These are phyloP conservation scores for Nothomitra cinnamomea DNA, from an alignment of 2,329 filamentous ascomycete species.

Conservation along the genomic window DNA sequence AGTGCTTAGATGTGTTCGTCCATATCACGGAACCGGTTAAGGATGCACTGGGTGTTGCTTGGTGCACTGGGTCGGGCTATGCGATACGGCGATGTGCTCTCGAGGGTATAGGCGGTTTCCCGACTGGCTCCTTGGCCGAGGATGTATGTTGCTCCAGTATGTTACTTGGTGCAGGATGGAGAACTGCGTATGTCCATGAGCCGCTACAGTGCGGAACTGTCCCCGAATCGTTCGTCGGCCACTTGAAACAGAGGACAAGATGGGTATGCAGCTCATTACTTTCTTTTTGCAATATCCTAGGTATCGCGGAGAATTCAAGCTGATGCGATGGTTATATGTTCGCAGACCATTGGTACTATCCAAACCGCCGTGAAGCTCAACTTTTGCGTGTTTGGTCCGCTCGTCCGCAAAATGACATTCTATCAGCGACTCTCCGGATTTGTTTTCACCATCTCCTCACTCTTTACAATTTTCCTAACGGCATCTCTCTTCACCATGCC, in stretches of 20 bases:
- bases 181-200: constrained; percentile 42
- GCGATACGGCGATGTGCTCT: constrained; percentile 18
- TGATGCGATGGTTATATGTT: too few species aligned
- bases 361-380: too few species aligned
- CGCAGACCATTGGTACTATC: too few species aligned
- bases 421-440: too few species aligned
- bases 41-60: background rate
- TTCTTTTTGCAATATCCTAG: too few species aligned
- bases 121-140: constrained; percentile 40
- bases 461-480: too few species aligned
- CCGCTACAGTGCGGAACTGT: constrained; percentile 42
- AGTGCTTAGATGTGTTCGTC: background rate
- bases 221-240: constrained; percentile 36
- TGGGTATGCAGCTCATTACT: too few species aligned
- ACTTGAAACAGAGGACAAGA: constrained; percentile 39
- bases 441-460: too few species aligned
- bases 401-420: too few species aligned
- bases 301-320: too few species aligned
- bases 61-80: background rate
- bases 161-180: constrained; percentile 44
- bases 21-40: background rate
- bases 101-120: constrained; percentile 44
- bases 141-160: constrained; percentile 42
- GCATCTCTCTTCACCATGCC: too few species aligned
- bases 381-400: too few species aligned